Evolutionary conservation across 495 filamentous ascomycete genomes (phyloP), one percentile per base, ranked within the genome.

Genomic region (Xylaria flabelliformis): DNA sequence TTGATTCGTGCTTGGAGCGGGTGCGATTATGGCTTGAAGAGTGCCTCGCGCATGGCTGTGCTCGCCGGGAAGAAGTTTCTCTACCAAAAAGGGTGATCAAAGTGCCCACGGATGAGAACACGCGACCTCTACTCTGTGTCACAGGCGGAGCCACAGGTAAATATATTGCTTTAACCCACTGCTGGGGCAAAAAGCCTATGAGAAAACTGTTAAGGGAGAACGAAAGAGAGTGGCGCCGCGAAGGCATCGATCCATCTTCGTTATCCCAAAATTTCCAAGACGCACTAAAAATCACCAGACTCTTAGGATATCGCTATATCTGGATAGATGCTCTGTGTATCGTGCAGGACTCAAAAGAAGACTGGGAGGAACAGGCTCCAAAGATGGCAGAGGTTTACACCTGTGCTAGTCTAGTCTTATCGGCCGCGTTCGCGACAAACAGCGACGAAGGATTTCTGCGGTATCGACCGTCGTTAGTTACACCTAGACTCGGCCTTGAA

Each of bases 321-420:
- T 61, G 34, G 58, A 61, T 61, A 2, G 34, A 61, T 19, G 29
- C 58, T 1, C 34, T 61, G 17, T 61, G 58, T 2, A 61, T 61
- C 4, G 32, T 36, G 34, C 58, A 61, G 7, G 58, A 41, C 32
- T 32, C 12, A 0, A 19, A 15, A 39, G 58, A 61, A 19, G 58
- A 61, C 19, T 61, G 58, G 58, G 32, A n/a, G 24, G 58, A 61
- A 41, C 26, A 61, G 39, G 15, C 58, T n/a, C 32, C 58, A 10
- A 41, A 41, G 21, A 41, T 61, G 58, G 58, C 58, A 21, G n/a
- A 51, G n/a, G 48, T 51, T 9, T 51, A 51, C 21, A 24, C 48
- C 0, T 24, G 6, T 10, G n/a, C n/a, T 51, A 51, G n/a, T 24
- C 8, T 51, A 7, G 48, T 51, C n/a, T n/a, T 51, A 3, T 51